Conservation (phyloP, 2,329 filamentous ascomycete species). For the Aureobasidium pullulans region DNA sequence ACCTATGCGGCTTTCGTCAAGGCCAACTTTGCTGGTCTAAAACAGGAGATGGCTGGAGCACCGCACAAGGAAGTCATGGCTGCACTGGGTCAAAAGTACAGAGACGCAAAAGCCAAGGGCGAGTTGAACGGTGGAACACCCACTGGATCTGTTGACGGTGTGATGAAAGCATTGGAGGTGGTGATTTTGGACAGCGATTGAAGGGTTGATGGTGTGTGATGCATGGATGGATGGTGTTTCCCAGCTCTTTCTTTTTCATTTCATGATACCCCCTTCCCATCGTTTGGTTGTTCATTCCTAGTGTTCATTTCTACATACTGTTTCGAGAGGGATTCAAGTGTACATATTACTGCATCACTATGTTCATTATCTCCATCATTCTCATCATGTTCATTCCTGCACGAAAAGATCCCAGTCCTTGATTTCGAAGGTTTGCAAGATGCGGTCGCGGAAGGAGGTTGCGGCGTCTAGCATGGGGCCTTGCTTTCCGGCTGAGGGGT, state of each 20-base stretch:
- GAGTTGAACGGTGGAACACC: background rate
- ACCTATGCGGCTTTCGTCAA: conserved; percentile 58
- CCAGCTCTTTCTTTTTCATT: conserved; percentile 6
- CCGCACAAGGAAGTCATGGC: conserved; percentile 64
- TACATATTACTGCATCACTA: background rate
- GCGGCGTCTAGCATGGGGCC: conserved; percentile 58
- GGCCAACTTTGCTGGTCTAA: conserved; percentile 58
- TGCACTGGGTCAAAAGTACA: conserved; percentile 56
- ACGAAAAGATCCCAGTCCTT: conserved; percentile 73
- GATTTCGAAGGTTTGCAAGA: conserved; percentile 68
- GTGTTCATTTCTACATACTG: background rate
- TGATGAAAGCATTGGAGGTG: conserved; percentile 18
- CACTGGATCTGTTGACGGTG: conserved; percentile 15
- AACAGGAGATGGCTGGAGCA: conserved; percentile 45
- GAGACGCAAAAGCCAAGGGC: conserved; percentile 36
- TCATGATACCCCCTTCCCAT: background rate
- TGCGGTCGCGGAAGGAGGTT: conserved; percentile 58
- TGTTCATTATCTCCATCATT: background rate
- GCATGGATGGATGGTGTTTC: background rate
- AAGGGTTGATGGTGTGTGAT: background rate
- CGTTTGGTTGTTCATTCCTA: background rate
- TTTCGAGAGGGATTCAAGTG: background rate
- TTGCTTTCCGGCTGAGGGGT: conserved; percentile 56
- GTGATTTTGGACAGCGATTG: conserved; percentile 19
- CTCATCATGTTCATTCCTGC: conserved; percentile 15